Percentiles rank a stretch among this genome's conserved stretches.
Conservation (phyloP, 2,329 filamentous ascomycete genomes). For the Calonectria naviculata region DNA sequence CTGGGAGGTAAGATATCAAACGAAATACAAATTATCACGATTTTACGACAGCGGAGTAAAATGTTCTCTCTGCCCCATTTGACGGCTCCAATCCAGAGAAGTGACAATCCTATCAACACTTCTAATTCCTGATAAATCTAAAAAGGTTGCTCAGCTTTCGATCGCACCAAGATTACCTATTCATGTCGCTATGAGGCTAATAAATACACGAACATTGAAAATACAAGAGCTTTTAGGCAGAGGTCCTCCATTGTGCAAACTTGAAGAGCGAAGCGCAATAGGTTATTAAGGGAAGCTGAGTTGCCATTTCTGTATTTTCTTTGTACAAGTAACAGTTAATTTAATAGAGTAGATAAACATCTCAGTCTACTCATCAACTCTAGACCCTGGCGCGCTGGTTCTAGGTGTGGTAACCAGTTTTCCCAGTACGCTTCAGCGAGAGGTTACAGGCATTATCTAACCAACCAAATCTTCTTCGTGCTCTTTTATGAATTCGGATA, state of each 20-base stretch:
- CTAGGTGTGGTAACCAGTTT: neutral
- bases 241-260: constrained; percentile 46
- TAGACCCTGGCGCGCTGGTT: neutral
- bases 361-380: no score
- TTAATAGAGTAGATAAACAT: no score
- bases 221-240: neutral
- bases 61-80: no score
- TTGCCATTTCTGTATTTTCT: no score
- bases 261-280: no score
- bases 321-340: no score
- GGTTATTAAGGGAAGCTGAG: no score
- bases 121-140: neutral
- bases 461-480: neutral
- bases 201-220: neutral
- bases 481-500: neutral
- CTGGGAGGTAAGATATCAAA: no score
- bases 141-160: no score
- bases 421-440: neutral
- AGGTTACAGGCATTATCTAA: neutral
- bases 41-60: no score
- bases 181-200: neutral
- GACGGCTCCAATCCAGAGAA: neutral
- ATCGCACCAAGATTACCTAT: neutral
- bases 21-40: no score
- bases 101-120: neutral